Conservation (phyloP, 73 alveolate genomes). For the Symbiodinium pilosum region DNA sequence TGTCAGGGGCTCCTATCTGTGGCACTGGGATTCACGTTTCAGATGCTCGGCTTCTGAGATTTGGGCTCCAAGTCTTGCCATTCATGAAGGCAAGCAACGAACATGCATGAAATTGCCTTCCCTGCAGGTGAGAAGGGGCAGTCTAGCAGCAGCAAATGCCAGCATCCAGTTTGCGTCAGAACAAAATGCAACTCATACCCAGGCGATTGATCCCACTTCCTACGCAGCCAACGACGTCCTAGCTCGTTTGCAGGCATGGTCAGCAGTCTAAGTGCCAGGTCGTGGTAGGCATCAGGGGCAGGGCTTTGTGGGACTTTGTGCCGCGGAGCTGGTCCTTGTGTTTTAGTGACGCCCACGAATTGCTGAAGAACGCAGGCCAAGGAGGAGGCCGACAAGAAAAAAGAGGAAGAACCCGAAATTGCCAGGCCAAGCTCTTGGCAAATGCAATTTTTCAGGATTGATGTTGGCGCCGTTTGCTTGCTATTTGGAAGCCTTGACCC, state of each 20-base stretch:
- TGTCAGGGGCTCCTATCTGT: conserved; percentile 71
- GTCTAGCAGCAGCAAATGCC: too few relatives aligned
- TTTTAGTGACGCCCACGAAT: too few relatives aligned
- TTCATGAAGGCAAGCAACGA: too few relatives aligned
- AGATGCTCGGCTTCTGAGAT: not conserved
- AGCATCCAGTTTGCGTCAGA: too few relatives aligned
- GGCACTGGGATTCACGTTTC: conserved; percentile 61
- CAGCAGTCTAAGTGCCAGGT: not conserved
- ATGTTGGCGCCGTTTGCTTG: too few relatives aligned
- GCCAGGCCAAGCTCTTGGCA: not conserved
- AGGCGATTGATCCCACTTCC: not conserved
- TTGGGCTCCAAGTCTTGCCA: too few relatives aligned
- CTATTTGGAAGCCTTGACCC: too few relatives aligned
- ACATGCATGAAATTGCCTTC: too few relatives aligned
- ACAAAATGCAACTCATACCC: too few relatives aligned
- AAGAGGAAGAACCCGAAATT: not conserved
- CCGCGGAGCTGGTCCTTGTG: not conserved
- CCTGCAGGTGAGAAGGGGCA: too few relatives aligned
- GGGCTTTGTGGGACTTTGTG: not conserved
- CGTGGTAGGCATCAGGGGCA: not conserved
- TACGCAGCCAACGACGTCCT: not conserved
- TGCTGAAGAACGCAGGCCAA: too few relatives aligned
- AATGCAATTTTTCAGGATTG: too few relatives aligned
- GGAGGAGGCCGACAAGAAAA: not conserved
- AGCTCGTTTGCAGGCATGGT: not conserved